A percentile compares a stretch with the other conserved stretches of the same genome.
Conservation (phyloP, 2,329 filamentous ascomycete species). For the Aureobasidium mangrovei region DNA sequence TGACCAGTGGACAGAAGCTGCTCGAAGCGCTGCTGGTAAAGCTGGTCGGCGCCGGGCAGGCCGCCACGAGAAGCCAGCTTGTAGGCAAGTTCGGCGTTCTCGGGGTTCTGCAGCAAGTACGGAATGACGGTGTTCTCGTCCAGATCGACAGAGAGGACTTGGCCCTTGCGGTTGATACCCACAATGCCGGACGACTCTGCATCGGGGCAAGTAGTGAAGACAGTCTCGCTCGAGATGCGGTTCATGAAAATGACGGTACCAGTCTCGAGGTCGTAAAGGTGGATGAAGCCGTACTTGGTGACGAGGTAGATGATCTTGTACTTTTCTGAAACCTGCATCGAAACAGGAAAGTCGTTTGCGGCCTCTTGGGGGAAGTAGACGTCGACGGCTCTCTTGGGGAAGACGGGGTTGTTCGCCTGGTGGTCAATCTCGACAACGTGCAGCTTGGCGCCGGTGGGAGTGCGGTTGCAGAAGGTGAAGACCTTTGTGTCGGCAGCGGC, state of each 20-base stretch:
- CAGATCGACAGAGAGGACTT: slow-evolving; percentile 87
- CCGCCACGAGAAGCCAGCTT: slow-evolving; percentile 93
- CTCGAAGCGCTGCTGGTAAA: slow-evolving; percentile 91
- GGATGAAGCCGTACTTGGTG: slow-evolving; percentile 98
- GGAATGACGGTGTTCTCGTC: slow-evolving; percentile 87
- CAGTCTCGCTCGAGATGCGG: slow-evolving; percentile 97
- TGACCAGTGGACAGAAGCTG: slow-evolving; percentile 71
- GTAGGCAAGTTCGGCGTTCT: slow-evolving; percentile 85
- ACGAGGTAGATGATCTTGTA: slow-evolving; percentile 96
- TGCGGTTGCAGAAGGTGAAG: slow-evolving; percentile 92
- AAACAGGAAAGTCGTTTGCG: slow-evolving; percentile 93
- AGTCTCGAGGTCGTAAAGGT: slow-evolving; percentile 94
- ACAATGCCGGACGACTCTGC: slow-evolving; percentile 78
- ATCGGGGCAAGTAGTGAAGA: slow-evolving; percentile 88
- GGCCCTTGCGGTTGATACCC: slow-evolving; percentile 94
- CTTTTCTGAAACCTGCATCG: slow-evolving; percentile 92
- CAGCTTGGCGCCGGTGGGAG: slow-evolving; percentile 81
- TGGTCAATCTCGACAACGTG: slow-evolving; percentile 98
- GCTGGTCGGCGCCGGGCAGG: slow-evolving; percentile 83
- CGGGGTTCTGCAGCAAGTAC: slow-evolving; percentile 92
- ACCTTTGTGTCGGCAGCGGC: slow-evolving; percentile 86
- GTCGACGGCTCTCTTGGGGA: slow-evolving; percentile 92
- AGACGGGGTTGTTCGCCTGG: slow-evolving; percentile 75
- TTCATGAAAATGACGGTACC: slow-evolving; percentile 98
- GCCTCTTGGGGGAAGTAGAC: slow-evolving; percentile 97